A percentile compares a stretch with the other conserved stretches of the same genome.
Evolutionary conservation across 257 asterid genomes (phyloP).

Genomic region (Ophiorrhiza pumila): DNA sequence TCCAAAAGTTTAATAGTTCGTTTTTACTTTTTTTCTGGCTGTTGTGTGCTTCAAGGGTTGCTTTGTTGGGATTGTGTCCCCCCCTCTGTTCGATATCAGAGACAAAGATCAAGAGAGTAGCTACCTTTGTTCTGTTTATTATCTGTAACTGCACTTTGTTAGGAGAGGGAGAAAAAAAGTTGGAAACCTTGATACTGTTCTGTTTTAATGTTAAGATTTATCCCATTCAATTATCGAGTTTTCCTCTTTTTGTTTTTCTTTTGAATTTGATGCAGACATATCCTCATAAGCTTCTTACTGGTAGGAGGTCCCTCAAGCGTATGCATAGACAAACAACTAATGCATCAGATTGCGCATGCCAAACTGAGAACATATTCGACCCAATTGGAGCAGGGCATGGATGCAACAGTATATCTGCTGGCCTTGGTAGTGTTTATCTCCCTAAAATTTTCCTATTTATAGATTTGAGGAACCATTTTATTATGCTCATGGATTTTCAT

Average conservation of each 20-base stretch:
- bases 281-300: slow-evolving; percentile 90
- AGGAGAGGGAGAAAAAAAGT: neutral
- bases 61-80: neutral
- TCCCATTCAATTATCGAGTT: neutral
- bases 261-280: slow-evolving; percentile 51
- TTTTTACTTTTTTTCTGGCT: neutral
- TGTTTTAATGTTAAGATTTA: neutral
- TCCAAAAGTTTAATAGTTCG: neutral
- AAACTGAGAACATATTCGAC: slow-evolving; percentile 42
- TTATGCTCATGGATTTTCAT: neutral
- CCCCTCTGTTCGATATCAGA: neutral
- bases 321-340: slow-evolving; percentile 31
- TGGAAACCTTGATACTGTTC: neutral
- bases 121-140: neutral
- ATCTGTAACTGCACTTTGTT: neutral
- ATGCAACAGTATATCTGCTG: slow-evolving; percentile 88
- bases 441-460: neutral
- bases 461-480: neutral
- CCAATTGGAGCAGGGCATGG: slow-evolving; percentile 88
- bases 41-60: neutral
- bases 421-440: slow-evolving; percentile 58
- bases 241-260: slow-evolving; percentile 9
- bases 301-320: slow-evolving; percentile 53
- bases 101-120: neutral
- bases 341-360: slow-evolving; percentile 32